phyloP scores from a whole-genome alignment of 345 rosid genomes.

The Lagerstroemia speciosa region DNA sequence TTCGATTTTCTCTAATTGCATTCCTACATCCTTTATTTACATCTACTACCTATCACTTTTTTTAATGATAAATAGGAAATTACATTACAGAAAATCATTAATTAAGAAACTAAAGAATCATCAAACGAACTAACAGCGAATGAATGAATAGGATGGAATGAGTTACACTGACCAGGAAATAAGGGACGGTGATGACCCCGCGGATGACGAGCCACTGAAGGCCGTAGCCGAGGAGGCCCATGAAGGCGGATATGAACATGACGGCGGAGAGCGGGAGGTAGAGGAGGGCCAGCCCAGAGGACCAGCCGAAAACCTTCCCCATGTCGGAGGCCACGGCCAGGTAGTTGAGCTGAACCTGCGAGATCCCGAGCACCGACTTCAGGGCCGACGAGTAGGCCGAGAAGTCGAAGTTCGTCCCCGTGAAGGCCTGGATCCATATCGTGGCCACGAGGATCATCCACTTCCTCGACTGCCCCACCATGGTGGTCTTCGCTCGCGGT shows the following conservation, averaged over 20 bases:
- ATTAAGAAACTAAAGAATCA: not conserved
- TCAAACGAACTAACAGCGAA: not conserved
- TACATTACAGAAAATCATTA: too few relatives aligned
- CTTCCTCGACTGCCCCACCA: slow-evolving; percentile 80
- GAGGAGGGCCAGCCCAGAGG: slow-evolving; percentile 78
- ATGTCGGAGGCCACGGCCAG: slow-evolving; percentile 92
- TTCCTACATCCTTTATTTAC: too few relatives aligned
- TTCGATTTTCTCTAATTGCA: too few relatives aligned
- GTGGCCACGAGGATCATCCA: slow-evolving; percentile 97
- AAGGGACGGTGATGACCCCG: slow-evolving; percentile 57
- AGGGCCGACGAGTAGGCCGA: slow-evolving; percentile 74
- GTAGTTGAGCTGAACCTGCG: slow-evolving; percentile 85
- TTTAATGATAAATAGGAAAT: too few relatives aligned
- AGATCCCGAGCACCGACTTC: slow-evolving; percentile 67
- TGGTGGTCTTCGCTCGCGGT: not conserved
- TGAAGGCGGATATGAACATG: slow-evolving; percentile 69
- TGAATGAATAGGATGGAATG: not conserved
- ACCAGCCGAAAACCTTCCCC: slow-evolving; percentile 92
- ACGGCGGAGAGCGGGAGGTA: slow-evolving; percentile 64
- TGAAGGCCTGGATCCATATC: slow-evolving; percentile 93
- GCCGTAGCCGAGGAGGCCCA: slow-evolving; percentile 83
- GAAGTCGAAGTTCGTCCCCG: slow-evolving; percentile 96
- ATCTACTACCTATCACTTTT: too few relatives aligned
- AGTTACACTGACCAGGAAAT: slow-evolving; percentile 44
- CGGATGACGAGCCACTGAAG: slow-evolving; percentile 77